Evolutionary conservation across 106 monocot genomes (phyloP), one percentile per base, ranked within the genome.

Genomic region (Chionographis japonica): DNA sequence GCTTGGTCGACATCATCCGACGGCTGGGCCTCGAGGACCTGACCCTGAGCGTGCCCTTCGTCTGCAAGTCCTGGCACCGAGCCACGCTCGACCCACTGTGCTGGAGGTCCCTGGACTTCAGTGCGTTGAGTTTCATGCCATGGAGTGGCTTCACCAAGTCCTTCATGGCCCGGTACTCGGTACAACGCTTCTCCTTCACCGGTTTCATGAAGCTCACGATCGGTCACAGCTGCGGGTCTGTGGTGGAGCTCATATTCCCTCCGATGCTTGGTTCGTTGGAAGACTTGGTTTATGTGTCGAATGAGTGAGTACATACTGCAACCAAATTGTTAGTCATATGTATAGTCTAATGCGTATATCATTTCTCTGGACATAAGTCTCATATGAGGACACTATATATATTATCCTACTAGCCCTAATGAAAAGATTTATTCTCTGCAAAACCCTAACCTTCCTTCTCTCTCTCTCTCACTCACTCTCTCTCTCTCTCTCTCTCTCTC

Each of bases 51-150:
- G 12, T 69, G 9, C 69, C 69, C 11, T 57, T 69, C 42, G 69
- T 69, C 43, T 69, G 69, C 40, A 40, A 27, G 56, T 56, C 69
- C 12, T 69, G 69, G 69, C 43, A 27, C 40, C 41, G 57, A 8
- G 69, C 69, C 2, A 42, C 18, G 7, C 17, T 58, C 42, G 57
- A 69, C 56, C 69, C 35, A 0, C 69, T 37, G 4, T 69, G 69
- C 69, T 69, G 69, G 69, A 56, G 37, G 43, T 9, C 40, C 40
- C 69, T 69, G 16, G 58, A 69, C 69, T 69, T 69, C 58, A 16
- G 57, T 56, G 41, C 54, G 4, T 17, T 69, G 7, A 39, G 57
- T 12, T 69, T 69, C 38, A 15, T 56, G 10, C 8, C 69, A 2
- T 40, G 58, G 38, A 41, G 57, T 16, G 12, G n/a, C 8, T 14